Base-by-base conservation (phyloP, 139 green algal species). In the Desmodesmus armatus region DNA sequence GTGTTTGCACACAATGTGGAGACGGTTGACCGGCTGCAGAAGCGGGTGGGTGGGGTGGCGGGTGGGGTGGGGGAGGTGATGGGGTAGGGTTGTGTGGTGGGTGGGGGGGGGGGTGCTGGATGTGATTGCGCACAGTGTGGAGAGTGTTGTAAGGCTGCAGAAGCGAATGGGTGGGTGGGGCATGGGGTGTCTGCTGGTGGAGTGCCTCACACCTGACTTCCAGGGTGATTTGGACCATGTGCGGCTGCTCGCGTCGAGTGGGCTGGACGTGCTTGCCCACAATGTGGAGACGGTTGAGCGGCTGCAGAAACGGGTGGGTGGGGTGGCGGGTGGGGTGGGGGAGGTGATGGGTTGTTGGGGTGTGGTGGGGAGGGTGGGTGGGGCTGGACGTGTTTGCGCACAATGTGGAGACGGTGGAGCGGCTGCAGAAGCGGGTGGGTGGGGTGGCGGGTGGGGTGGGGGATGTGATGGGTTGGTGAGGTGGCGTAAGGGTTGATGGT, bases 1-100 rank as follows among this genome's bases (percentile, higher is more conserved):
- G 97, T 99, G 25, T 99, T 95, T 91, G 97, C 97, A 13, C 97
- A 99, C 94, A 99, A 99, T 90, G 89, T 99, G 23, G 97, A 99
- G 91, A 99, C 97, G 0, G 96, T 99, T 47, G 88, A 95, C 23
- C 72, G 93, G 51, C 92, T 99, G 88, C 92, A 96, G 88, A 84
- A 78, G 47, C 83, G 95, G 0, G 96, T 99, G 43, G 27, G 66
- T 9, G n/a, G n/a, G n/a, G n/a, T n/a, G n/a, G n/a, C n/a, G n/a
- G n/a, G n/a, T n/a, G n/a, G n/a, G n/a, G n/a, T n/a, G n/a, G n/a
- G n/a, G n/a, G n/a, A n/a, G n/a, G n/a, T n/a, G n/a, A n/a, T n/a
- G n/a, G n/a, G n/a, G n/a, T n/a, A n/a, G n/a, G n/a, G n/a, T n/a
- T n/a, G n/a, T n/a, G n/a, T n/a, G n/a, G n/a, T n/a, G n/a, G n/a